phyloP scores from a whole-genome alignment of 768 basidiomycete genomes.

The Kwoniella dejecticola region DNA sequence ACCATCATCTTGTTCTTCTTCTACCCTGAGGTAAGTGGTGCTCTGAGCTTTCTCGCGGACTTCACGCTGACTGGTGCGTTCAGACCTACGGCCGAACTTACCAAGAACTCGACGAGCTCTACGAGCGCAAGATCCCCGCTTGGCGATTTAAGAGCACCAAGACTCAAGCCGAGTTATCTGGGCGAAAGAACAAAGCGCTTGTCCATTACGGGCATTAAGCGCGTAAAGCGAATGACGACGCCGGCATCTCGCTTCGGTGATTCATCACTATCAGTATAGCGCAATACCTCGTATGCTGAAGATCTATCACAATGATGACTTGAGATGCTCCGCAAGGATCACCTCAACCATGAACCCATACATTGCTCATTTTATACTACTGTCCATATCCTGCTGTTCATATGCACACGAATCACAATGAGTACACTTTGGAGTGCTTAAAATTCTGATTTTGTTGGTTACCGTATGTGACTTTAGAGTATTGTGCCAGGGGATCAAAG shows the following conservation, averaged over 20 bases:
- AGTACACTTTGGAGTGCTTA: too few species aligned
- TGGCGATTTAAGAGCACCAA: slow-evolving; percentile 26
- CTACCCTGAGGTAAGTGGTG: slow-evolving; percentile 31
- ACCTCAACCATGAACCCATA: too few species aligned
- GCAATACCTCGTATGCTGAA: too few species aligned
- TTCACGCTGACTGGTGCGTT: not conserved
- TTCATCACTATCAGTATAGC: too few species aligned
- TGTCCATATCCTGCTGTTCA: too few species aligned
- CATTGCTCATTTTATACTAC: too few species aligned
- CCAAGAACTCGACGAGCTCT: slow-evolving; percentile 37
- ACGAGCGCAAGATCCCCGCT: slow-evolving; percentile 30
- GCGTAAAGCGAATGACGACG: not conserved
- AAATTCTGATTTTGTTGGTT: too few species aligned
- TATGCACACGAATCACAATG: too few species aligned
- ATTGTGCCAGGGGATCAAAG: too few species aligned
- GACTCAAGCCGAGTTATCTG: slow-evolving; percentile 11
- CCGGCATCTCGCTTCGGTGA: not conserved
- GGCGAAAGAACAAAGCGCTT: slow-evolving; percentile 11
- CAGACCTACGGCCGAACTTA: slow-evolving; percentile 31
- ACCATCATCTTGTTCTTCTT: slow-evolving; percentile 24
- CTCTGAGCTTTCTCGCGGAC: not conserved
- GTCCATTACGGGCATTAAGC: slow-evolving; percentile 4
- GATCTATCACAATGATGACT: too few species aligned
- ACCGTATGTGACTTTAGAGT: too few species aligned
- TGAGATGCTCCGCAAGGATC: too few species aligned